Percentiles rank a stretch among this genome's conserved stretches.
These are phyloP conservation scores for Graphilbum fragrans DNA, from an alignment of 2,329 filamentous ascomycete species.

Conservation along the genomic window DNA sequence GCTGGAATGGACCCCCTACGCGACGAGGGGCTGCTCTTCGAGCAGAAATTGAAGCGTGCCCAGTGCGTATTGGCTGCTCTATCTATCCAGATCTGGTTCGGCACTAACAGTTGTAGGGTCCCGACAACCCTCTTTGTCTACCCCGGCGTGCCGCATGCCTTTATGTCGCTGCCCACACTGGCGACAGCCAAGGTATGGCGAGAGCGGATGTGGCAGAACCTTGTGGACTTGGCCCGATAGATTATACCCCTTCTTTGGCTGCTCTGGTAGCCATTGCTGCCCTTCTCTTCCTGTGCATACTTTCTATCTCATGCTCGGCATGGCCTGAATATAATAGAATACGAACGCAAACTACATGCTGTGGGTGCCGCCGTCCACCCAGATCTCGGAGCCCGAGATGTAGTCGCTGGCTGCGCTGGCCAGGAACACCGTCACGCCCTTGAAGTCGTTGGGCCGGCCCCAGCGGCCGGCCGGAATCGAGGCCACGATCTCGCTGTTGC, in stretches of 20 bases:
- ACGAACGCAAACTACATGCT: too few species aligned
- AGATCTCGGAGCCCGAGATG: slow-evolving; percentile 51
- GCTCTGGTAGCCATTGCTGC: too few species aligned
- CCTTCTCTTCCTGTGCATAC: too few species aligned
- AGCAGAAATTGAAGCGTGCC: slow-evolving; percentile 1
- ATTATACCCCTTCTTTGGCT: too few species aligned
- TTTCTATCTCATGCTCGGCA: too few species aligned
- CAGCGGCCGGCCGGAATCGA: slow-evolving; percentile 33
- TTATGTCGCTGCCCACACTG: slow-evolving; percentile 4
- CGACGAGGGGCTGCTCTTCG: slow-evolving; percentile 10
- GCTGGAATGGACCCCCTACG: slow-evolving; percentile 8
- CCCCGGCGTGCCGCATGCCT: slow-evolving; percentile 2
- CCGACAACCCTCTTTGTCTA: slow-evolving; percentile 1
- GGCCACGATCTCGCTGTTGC: not conserved
- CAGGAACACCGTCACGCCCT: slow-evolving; percentile 50
- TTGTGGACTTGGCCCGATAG: not conserved
- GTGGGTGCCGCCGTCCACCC: slow-evolving; percentile 47
- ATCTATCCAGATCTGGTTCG: too few species aligned
- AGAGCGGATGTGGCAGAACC: slow-evolving; percentile 2
- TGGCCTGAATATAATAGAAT: too few species aligned
- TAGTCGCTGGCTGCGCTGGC: slow-evolving; percentile 49
- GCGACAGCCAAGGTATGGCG: slow-evolving; percentile 1
- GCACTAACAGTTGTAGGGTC: not conserved
- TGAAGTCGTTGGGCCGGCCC: slow-evolving; percentile 37
- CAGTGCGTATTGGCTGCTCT: too few species aligned